Evolutionary conservation across 2,329 filamentous ascomycete genomes (phyloP).

Genomic region (Lasiodiplodia sp.): DNA sequence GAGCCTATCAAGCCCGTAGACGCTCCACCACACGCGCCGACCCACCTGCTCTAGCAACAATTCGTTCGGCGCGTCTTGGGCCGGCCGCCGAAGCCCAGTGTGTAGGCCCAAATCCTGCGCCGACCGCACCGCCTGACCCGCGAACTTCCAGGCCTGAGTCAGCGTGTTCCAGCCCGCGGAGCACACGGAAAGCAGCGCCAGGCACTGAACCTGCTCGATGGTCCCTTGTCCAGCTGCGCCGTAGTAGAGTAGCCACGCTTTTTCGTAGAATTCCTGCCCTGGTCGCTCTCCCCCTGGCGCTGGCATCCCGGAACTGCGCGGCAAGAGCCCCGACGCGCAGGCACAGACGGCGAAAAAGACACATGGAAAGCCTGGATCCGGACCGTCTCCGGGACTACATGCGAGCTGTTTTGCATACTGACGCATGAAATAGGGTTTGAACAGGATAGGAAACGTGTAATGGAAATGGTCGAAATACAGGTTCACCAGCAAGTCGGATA

Average conservation of each 20-base stretch:
- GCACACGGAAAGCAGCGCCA: slow-evolving; percentile 18
- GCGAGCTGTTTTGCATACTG: neutral
- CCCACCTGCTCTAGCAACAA: neutral
- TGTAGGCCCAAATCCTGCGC: slow-evolving; percentile 14
- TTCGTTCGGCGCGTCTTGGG: slow-evolving; percentile 5
- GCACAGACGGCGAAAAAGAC: slow-evolving; percentile 11
- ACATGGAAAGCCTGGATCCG: slow-evolving; percentile 4
- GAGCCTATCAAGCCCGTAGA: slow-evolving; percentile 21
- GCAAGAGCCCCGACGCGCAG: slow-evolving; percentile 7
- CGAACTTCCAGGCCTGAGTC: slow-evolving; percentile 19
- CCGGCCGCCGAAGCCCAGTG: slow-evolving; percentile 12
- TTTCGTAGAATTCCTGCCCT: slow-evolving; percentile 6
- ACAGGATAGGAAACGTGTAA: slow-evolving; percentile 2
- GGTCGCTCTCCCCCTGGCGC: neutral
- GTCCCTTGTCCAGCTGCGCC: slow-evolving; percentile 2
- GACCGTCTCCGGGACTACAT: neutral
- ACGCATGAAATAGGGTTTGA: slow-evolving; percentile 16
- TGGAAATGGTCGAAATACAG: slow-evolving; percentile 10
- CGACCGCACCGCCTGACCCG: slow-evolving; percentile 16
- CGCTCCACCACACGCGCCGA: slow-evolving; percentile 14
- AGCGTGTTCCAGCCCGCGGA: slow-evolving; percentile 18
- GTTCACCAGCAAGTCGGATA: slow-evolving; percentile 13
- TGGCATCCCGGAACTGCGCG: neutral
- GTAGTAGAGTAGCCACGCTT: slow-evolving; percentile 10
- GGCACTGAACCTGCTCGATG: slow-evolving; percentile 20